Conservation (phyloP, 768 basidiomycete genomes). For the Pulveroboletus sp. region DNA sequence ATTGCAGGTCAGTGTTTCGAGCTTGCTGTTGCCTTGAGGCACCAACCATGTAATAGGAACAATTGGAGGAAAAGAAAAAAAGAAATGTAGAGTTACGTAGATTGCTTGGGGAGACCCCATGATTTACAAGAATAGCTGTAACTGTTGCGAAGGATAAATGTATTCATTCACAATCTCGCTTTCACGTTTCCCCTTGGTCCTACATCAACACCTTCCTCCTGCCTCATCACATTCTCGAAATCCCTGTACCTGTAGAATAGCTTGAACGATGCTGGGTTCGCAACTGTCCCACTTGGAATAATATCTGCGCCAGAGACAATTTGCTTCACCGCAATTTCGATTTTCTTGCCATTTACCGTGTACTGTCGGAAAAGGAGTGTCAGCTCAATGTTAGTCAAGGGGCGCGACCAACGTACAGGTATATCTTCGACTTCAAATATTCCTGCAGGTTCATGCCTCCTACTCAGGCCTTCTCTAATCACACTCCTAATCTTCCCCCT, state of each 20-base stretch:
- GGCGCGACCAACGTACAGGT: conserved; percentile 48
- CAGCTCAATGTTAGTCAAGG: neutral
- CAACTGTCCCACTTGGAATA: conserved; percentile 71
- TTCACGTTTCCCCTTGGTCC: neutral
- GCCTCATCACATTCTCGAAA: conserved; percentile 35
- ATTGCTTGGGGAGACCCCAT: conserved; percentile 9
- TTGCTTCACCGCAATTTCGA: conserved; percentile 77
- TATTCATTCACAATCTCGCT: conserved; percentile 12
- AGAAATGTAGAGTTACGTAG: conserved; percentile 11
- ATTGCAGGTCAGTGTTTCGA: conserved; percentile 5
- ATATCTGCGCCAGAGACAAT: conserved; percentile 66
- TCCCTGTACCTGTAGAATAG: conserved; percentile 63
- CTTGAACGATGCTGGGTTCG: conserved; percentile 65
- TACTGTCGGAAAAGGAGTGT: conserved; percentile 43
- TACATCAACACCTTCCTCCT: conserved; percentile 14
- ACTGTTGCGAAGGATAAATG: neutral
- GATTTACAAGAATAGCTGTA: neutral
- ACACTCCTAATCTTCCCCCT: conserved; percentile 56
- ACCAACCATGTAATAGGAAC: conserved; percentile 1
- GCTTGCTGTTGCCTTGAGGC: neutral
- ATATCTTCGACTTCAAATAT: conserved; percentile 66
- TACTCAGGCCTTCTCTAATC: conserved; percentile 59
- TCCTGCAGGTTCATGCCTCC: conserved; percentile 72
- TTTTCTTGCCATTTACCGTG: conserved; percentile 76
- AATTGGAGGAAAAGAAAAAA: conserved; percentile 2